Base-by-base conservation (phyloP, 202 grass and related monocot species). In the Elaeis oleifera region DNA sequence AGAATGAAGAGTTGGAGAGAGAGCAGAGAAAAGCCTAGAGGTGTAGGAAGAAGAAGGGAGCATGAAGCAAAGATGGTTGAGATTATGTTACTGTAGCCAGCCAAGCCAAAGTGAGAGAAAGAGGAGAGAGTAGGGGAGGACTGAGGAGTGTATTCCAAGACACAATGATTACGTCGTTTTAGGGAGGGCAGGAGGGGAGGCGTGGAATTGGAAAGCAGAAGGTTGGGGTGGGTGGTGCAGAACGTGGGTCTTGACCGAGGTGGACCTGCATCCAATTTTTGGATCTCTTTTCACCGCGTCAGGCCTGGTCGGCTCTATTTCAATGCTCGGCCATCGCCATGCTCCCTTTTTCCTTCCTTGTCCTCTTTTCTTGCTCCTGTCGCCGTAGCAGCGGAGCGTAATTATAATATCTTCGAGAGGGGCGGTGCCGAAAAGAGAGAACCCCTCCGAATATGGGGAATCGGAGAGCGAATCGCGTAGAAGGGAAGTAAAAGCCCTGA, bases 111-210 rank as follows among this genome's bases (percentile, higher is more conserved):
- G 23, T 6, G 57, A 59, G 57, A 59, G 28, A 21, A 4, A 54
- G 59, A 53, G 64, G 64, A 54, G 57, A 71, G 3, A 54, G 58
- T 31, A 23, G 19, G 48, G 39, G 19, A 54, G 65, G 58, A 73
- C 59, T 73, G 70, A 54, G 65, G 58, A 73, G 70, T 73, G 70
- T 29, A 23, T 60, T 29, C 18, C 50, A 73, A 60, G 70, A 63
- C 74, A 84, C 55, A 74, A 84, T 84, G 64, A 84, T 84, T 79
- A 75, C 75, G 67, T 75, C 59, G 63, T 74, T 79, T 59, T 69
- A 61, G 71, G 75, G 57, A 56, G 72, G 59, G 69, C 52, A 81
- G 72, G n/a, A 60, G 60, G 54, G 49, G 54, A 68, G 62, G 61
- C 48, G 50, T 56, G 63, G 72, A 59, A 50, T 23, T 24, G 69